phyloP scores from a whole-genome alignment of 768 basidiomycete genomes.

The Trametes elegans region DNA sequence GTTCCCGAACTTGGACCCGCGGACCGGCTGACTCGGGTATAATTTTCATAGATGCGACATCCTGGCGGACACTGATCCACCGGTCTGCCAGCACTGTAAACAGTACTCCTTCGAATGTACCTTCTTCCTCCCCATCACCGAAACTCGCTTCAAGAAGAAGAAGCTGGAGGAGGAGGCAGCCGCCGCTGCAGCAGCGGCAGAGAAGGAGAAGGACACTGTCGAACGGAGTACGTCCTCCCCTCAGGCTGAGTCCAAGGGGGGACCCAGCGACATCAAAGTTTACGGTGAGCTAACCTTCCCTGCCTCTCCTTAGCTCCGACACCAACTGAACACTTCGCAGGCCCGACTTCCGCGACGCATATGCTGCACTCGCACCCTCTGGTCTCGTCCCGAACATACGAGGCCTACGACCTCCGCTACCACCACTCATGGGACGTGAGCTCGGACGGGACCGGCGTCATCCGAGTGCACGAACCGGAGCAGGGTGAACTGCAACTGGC shows the following conservation, averaged over 20 bases:
- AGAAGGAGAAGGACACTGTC: constrained; percentile 35
- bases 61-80: constrained; percentile 71
- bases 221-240: constrained; percentile 43
- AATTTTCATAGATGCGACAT: constrained; percentile 69
- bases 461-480: constrained; percentile 69
- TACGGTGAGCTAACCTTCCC: constrained; percentile 35
- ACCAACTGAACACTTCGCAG: constrained; percentile 37
- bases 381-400: constrained; percentile 82
- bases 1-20: constrained; percentile 10
- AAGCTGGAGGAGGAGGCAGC: constrained; percentile 70
- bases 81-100: constrained; percentile 91
- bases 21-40: constrained; percentile 8
- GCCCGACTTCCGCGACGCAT: constrained; percentile 85
- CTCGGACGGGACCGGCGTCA: constrained; percentile 82
- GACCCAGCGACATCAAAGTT: constrained; percentile 63
- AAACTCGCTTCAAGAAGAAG: constrained; percentile 98
- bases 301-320: constrained; percentile 6
- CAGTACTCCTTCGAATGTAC: constrained; percentile 94
- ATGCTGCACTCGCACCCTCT: constrained; percentile 87
- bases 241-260: constrained; percentile 44
- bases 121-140: constrained; percentile 97
- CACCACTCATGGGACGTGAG: constrained; percentile 87
- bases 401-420: constrained; percentile 84
- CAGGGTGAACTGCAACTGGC: constrained; percentile 52
- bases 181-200: constrained; percentile 26